Evolutionary conservation across 176 grass and related monocot genomes (phyloP).

Genomic region (Aegilops longissima): DNA sequence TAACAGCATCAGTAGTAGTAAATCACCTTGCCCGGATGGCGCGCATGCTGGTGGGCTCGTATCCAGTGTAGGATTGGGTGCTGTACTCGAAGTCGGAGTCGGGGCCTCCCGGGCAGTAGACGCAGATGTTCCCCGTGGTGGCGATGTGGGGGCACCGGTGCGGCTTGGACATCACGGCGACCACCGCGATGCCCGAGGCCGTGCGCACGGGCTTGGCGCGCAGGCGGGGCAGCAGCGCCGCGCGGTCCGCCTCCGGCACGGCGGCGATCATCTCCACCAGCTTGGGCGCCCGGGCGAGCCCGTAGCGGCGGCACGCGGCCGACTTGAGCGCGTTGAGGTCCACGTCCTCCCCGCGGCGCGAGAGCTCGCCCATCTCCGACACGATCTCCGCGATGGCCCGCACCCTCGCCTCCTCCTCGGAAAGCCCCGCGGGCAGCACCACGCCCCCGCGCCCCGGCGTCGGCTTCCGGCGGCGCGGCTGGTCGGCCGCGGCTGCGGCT

Average conservation of each 20-base stretch:
- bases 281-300: conserved; percentile 83
- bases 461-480: conserved; percentile 71
- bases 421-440: conserved; percentile 59
- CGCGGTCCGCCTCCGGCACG: conserved; percentile 86
- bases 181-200: conserved; percentile 90
- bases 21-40: conserved; percentile 90
- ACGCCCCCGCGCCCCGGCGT: conserved; percentile 83
- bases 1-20: conserved; percentile 5
- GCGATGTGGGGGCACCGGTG: conserved; percentile 95
- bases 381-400: conserved; percentile 97
- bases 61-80: conserved; percentile 95
- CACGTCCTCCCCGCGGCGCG: conserved; percentile 88
- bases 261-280: conserved; percentile 97
- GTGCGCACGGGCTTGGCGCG: conserved; percentile 98
- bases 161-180: conserved; percentile 99
- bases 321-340: conserved; percentile 97
- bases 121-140: conserved; percentile 94
- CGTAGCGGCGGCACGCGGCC: conserved; percentile 84
- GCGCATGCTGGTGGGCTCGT: conserved; percentile 97
- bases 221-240: conserved; percentile 71
- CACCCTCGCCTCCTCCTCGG: conserved; percentile 92
- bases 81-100: conserved; percentile 99
- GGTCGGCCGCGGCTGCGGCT: conserved; percentile 35
- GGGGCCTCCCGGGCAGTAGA: conserved; percentile 91
- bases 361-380: conserved; percentile 89